Evolutionary conservation across 1,139 yeast genomes (phyloP).

Genomic region (Yueomyces sp.): DNA sequence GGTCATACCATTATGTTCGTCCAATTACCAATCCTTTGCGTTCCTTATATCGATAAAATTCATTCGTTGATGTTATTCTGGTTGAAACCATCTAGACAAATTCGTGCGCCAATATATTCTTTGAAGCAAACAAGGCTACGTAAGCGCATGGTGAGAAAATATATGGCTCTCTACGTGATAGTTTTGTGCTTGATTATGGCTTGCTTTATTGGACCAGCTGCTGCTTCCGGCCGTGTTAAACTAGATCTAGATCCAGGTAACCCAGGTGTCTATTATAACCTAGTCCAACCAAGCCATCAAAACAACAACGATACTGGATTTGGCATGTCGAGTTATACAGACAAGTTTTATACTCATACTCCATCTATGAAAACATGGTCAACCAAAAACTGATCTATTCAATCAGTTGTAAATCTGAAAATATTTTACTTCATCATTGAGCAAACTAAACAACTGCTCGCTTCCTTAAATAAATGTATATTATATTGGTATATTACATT

Average conservation of each 20-base stretch:
- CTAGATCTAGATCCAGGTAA: slow-evolving; percentile 26
- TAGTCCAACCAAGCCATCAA: slow-evolving; percentile 80
- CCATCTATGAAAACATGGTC: slow-evolving; percentile 48
- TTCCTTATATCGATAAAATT: slow-evolving; percentile 93
- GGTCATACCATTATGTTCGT: slow-evolving; percentile 82
- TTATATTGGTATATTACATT: too few species aligned
- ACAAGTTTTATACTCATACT: slow-evolving; percentile 41
- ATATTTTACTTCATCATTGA: too few species aligned
- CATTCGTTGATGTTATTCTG: slow-evolving; percentile 98
- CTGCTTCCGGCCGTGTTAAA: slow-evolving; percentile 39
- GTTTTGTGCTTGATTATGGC: slow-evolving; percentile 60
- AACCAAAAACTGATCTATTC: slow-evolving; percentile 37
- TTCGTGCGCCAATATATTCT: slow-evolving; percentile 97
- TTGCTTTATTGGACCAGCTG: slow-evolving; percentile 87
- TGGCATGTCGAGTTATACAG: slow-evolving; percentile 36
- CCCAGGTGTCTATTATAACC: slow-evolving; percentile 48
- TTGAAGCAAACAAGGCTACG: slow-evolving; percentile 94
- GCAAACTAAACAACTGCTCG: too few species aligned
- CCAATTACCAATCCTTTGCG: slow-evolving; percentile 74
- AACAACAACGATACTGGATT: slow-evolving; percentile 75
- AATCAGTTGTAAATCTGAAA: too few species aligned
- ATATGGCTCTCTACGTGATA: slow-evolving; percentile 68
- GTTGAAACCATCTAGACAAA: slow-evolving; percentile 96
- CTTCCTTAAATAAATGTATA: too few species aligned
- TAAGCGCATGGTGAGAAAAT: slow-evolving; percentile 96